Evolutionary conservation across 371 early-diverging fungal species (phyloP), one percentile per base, ranked within the genome.

Genomic region (Apophysomyces trapeziformis): DNA sequence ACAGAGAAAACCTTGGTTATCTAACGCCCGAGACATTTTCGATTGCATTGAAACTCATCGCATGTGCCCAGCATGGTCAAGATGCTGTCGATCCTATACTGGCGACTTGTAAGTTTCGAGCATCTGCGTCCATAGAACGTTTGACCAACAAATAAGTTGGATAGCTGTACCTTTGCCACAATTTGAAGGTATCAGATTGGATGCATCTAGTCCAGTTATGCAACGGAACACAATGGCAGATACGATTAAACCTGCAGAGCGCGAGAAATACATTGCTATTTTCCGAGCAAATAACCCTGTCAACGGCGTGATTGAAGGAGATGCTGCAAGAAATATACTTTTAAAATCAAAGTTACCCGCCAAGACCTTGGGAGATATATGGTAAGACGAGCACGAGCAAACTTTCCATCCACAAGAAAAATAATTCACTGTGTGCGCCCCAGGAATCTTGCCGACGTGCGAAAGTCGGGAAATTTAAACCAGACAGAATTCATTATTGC

Each of bases 11-110:
- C 68, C 84, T 88, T 65, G 95, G 94, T 13, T 86, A 85, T 43
- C 77, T 95, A 57, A 85, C 85, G 16, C 83, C 82, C 35, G 82
- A 82, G 32, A 88, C 86, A 14, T 96, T 96, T 74, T 85, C 81
- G 57, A 85, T 91, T 57, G 93, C 92, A 0, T 70, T 95, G 66
- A 96, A 95, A 70, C 82, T 94, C 39, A 92, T 96, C 70, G 91
- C 95, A 5, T 82, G 93, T 60, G 92, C 89, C 7, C 97, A 97
- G 69, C 86, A 85, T 63, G 93, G 92, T n/a, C 68, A 76, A 66
- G 78, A 78, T n/a, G 74, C 72, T 14, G 41, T 60, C 11, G 68
- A 74, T 1, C 75, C 75, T 32, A 65, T 82, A 26, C 64, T 82
- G 18, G 68, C 77, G 11, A 79, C 80, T 36, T 60, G 80, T 78